Evolutionary conservation across 257 asterid species (phyloP), one percentile per base, ranked within the genome.

Genomic region (Nicotiana noctiflora): DNA sequence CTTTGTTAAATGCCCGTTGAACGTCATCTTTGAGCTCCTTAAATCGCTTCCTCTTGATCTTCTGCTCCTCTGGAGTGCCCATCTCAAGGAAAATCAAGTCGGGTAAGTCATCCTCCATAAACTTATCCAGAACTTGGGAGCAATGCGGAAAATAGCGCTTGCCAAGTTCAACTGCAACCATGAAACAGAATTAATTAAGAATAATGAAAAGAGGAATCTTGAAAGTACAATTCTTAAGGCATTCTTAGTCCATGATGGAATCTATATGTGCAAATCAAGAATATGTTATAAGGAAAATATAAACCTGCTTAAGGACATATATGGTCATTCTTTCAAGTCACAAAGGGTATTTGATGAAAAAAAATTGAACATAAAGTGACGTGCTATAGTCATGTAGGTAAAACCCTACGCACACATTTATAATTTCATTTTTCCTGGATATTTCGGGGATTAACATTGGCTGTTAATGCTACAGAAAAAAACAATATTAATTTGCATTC

Each of bases 91-190:
- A 89, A 82, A 86, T 60, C 2, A 87, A 59, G 29, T 89, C 94
- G 0, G 89, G 90, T 40, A 84, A 84, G 77, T 90, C 97, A 51
- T 91, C 93, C 79, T 92, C 94, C 94, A 89, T 89, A 61, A 91
- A 89, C 84, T 85, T 91, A 83, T 90, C 97, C 84, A 90, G 85
- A 75, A 91, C 95, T 82, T 86, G 92, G 8, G 95, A 92, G 90
- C 97, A 92, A 52, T 89, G 80, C 25, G 96, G 96, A 64, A 91
- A 92, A 82, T 90, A 91, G 14, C 93, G 89, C 61, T 85, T 81
- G 10, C 97, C 97, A 79, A 92, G 83, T 82, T 91, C 93, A 83
- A 92, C 97, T 92, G 86, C 64, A 79, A 87, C 79, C 87, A 78
- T 77, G 21, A 82, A 13, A 52, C 81, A 49, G 21, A 21, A 29